These are phyloP conservation scores for Houttuynia cordata DNA, from an alignment of 164 flowering plant species.

Conservation along the genomic window DNA sequence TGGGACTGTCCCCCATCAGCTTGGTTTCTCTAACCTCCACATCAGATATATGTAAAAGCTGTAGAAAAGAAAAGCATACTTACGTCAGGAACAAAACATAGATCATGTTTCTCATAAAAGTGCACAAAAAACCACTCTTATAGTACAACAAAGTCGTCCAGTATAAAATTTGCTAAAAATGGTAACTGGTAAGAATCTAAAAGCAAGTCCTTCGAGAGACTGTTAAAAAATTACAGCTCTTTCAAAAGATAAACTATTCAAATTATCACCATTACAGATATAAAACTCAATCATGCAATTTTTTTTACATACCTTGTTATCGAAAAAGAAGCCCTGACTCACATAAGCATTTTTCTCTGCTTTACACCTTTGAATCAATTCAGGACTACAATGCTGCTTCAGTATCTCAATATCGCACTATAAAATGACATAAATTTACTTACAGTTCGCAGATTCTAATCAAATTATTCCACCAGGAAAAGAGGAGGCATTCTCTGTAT, in stretches of 20 bases:
- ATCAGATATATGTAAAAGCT: constrained; percentile 91
- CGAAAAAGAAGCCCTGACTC: constrained; percentile 69
- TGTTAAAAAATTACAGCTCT: background rate
- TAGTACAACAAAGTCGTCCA: too few species aligned
- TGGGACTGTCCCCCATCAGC: constrained; percentile 75
- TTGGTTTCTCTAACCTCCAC: constrained; percentile 76
- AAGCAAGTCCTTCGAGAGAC: background rate
- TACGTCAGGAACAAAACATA: background rate
- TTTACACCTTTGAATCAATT: constrained; percentile 73
- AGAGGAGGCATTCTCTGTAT: background rate
- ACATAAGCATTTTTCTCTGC: constrained; percentile 59
- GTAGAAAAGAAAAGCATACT: constrained; percentile 11
- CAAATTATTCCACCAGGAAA: background rate
- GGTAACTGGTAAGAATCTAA: background rate
- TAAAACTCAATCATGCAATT: background rate
- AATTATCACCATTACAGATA: background rate
- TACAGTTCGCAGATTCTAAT: background rate
- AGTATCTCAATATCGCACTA: constrained; percentile 69
- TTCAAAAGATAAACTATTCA: background rate
- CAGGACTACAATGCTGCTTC: constrained; percentile 62
- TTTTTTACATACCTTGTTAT: constrained; percentile 54
- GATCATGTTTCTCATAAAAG: background rate
- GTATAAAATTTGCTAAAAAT: too few species aligned
- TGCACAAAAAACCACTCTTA: too few species aligned
- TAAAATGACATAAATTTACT: background rate